These are phyloP conservation scores for Paspalum notatum DNA, from an alignment of 176 grass and related monocot genomes.

Conservation along the genomic window DNA sequence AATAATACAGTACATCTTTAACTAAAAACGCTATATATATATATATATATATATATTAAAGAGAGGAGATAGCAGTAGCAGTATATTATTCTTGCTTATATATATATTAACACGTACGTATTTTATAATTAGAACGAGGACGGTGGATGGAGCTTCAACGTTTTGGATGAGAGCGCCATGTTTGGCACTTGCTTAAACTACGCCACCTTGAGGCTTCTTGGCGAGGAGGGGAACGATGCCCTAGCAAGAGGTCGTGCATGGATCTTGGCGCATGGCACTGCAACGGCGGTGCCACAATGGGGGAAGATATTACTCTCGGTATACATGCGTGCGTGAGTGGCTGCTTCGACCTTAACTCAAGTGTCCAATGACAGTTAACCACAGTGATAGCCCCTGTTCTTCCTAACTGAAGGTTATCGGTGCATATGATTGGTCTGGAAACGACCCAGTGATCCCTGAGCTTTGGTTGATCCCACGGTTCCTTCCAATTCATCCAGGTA, in stretches of 20 bases:
- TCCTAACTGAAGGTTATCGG: neutral
- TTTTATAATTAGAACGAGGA: too few relatives aligned
- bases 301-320: neutral
- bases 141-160: neutral
- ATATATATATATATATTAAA: too few relatives aligned
- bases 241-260: neutral
- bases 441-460: neutral
- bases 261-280: neutral
- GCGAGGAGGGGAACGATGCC: neutral
- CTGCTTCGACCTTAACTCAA: too few relatives aligned
- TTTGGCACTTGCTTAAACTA: neutral
- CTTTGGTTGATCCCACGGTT: neutral
- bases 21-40: too few relatives aligned
- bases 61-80: too few relatives aligned
- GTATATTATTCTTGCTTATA: too few relatives aligned
- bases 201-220: neutral
- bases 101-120: too few relatives aligned
- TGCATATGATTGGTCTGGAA: neutral
- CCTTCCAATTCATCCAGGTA: neutral
- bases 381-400: too few relatives aligned
- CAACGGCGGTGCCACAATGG: neutral
- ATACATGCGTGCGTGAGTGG: too few relatives aligned
- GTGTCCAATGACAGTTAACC: too few relatives aligned
- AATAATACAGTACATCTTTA: too few relatives aligned
- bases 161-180: neutral